A percentile compares a stretch with the other conserved stretches of the same genome.
Evolutionary conservation across 352 stramenopile species (phyloP).

Genomic region (Aphanomyces astaci): DNA sequence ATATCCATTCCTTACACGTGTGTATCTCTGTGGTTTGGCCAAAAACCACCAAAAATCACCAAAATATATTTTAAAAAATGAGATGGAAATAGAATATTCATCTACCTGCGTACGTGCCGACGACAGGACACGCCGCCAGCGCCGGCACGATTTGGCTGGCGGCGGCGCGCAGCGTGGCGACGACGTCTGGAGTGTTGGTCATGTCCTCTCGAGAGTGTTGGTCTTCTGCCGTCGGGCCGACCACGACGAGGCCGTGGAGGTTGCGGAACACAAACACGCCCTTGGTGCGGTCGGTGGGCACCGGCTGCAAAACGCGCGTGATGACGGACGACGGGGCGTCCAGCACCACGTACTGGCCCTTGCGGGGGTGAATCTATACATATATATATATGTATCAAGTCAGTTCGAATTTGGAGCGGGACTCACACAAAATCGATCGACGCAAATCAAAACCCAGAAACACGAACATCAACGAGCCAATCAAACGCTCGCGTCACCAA

Average conservation of each 20-base stretch:
- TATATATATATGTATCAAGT: too few species aligned
- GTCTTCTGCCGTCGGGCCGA: constrained; percentile 51
- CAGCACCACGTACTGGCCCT: constrained; percentile 51
- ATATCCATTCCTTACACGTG: too few species aligned
- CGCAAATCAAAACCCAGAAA: too few species aligned
- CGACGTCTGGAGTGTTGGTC: constrained; percentile 28
- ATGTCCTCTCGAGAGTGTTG: constrained; percentile 40
- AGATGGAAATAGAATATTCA: too few species aligned
- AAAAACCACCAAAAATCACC: too few species aligned
- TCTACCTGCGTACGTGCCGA: constrained; percentile 38
- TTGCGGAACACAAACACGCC: constrained; percentile 57
- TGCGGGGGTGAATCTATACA: constrained; percentile 31
- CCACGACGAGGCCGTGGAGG: constrained; percentile 51
- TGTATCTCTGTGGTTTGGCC: too few species aligned
- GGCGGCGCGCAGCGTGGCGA: constrained; percentile 28
- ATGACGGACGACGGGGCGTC: constrained; percentile 7
- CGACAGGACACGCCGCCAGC: constrained; percentile 26
- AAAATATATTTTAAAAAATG: too few species aligned
- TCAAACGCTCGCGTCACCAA: too few species aligned
- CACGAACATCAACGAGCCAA: too few species aligned
- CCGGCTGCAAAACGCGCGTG: constrained; percentile 39
- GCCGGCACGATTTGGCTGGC: constrained; percentile 28
- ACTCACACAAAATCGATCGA: too few species aligned
- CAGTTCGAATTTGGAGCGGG: too few species aligned
- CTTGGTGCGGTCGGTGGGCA: constrained; percentile 53